These are phyloP conservation scores for Talaromyces rugulosus DNA, from an alignment of 2,329 filamentous ascomycete species.

Conservation along the genomic window DNA sequence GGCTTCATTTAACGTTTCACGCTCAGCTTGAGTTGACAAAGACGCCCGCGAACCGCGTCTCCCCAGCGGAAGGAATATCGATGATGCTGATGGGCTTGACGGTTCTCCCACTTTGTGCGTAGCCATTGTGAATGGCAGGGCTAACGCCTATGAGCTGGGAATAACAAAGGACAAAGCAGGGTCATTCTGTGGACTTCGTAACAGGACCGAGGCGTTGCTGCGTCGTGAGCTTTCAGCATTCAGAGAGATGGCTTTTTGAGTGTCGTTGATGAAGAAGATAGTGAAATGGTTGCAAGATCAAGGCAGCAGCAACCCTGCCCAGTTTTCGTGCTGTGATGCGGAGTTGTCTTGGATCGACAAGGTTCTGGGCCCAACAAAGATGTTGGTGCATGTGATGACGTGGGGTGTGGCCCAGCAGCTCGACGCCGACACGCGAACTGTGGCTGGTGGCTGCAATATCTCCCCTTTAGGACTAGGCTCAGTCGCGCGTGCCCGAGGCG, in stretches of 20 bases:
- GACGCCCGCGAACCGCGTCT: slow-evolving; percentile 49
- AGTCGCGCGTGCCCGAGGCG: not conserved
- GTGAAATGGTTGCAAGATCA: not conserved
- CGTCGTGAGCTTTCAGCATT: not conserved
- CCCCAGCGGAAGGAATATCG: slow-evolving; percentile 41
- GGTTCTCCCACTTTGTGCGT: slow-evolving; percentile 33
- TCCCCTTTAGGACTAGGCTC: slow-evolving; percentile 2
- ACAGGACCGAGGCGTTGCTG: not conserved
- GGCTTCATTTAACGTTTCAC: slow-evolving; percentile 69
- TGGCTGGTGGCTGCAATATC: slow-evolving; percentile 15
- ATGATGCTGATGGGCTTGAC: slow-evolving; percentile 42
- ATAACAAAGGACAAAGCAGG: slow-evolving; percentile 1
- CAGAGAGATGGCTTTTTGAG: not conserved
- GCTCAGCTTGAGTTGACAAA: slow-evolving; percentile 56
- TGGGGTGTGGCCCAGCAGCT: slow-evolving; percentile 27
- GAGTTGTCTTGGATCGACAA: slow-evolving; percentile 7
- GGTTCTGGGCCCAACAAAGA: slow-evolving; percentile 5
- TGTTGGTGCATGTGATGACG: slow-evolving; percentile 13
- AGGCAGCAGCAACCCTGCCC: not conserved
- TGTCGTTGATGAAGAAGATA: not conserved
- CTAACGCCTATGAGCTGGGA: slow-evolving; percentile 10
- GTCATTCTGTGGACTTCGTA: slow-evolving; percentile 4
- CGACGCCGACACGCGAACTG: slow-evolving; percentile 11
- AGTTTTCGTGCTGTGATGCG: slow-evolving; percentile 7
- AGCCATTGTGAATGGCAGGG: slow-evolving; percentile 25